Evolutionary conservation across 352 stramenopile species (phyloP), one percentile per base, ranked within the genome.

Genomic region (Hyaloperonospora arabidopsidis): DNA sequence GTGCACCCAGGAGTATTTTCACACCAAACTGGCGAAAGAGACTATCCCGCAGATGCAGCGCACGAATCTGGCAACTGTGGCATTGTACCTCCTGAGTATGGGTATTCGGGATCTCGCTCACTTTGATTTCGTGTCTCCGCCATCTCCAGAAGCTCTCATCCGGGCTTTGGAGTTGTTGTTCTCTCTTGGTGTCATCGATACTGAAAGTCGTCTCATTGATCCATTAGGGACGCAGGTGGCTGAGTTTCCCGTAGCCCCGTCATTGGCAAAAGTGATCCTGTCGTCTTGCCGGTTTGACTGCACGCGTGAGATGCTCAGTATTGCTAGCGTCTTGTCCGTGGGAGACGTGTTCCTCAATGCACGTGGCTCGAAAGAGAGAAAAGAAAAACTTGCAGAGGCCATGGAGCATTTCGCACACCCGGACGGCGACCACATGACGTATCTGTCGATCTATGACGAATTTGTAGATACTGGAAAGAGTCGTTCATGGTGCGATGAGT

Each of bases 211-310:
- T 21, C 69, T 93, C 5, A 57, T 86, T 0, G 82, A 93, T 19
- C 66, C 77, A 15, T 68, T 98, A 23, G 96, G 97, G 7, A 75
- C 87, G 11, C 84, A 95, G 32, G 98, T 99, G 93, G 86, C 82
- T 36, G 92, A 98, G 57, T 99, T 99, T 65, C 97, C 97, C 5
- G 71, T 99, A 15, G 95, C 98, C 36, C 95, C 96, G 25, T 79
- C 85, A 25, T 54, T 93, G 21, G 81, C 79, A 1, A 88, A 83
- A 40, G 76, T 85, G 21, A 56, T 93, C 28, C 47, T 90, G 0
- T 62, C 76, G n/a, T 89, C 82, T 0, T 74, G 86, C 32, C 52
- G 67, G 21, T 87, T 80, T 36, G 49, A 63, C 1, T 98, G 96
- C 67, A 95, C 87, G 1, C 76, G 76, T 1, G 91, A 99, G 73